Percentiles rank a stretch among this genome's conserved stretches.
phyloP scores from a whole-genome alignment of 208 protist species.

The Trypanosoma scelopori region DNA sequence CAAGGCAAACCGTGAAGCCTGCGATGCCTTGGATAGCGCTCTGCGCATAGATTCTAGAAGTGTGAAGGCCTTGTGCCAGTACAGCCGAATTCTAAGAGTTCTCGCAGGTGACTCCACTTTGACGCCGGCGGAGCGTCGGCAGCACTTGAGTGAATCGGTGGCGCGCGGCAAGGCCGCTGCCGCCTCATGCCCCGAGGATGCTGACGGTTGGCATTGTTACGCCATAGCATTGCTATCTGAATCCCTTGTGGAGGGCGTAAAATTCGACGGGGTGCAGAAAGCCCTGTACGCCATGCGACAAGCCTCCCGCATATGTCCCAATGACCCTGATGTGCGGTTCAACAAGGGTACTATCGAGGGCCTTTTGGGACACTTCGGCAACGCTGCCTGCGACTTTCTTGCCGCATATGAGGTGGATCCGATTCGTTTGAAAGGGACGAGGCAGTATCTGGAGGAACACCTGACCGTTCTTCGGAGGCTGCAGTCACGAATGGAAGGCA shows the following conservation, averaged over 20 bases:
- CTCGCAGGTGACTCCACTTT: slow-evolving; percentile 57
- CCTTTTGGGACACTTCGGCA: slow-evolving; percentile 68
- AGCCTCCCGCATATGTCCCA: slow-evolving; percentile 30
- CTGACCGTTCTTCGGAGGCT: slow-evolving; percentile 41
- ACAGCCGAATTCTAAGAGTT: slow-evolving; percentile 80
- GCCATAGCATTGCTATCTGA: slow-evolving; percentile 69
- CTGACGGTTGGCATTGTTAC: slow-evolving; percentile 72
- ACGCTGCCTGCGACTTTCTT: slow-evolving; percentile 49
- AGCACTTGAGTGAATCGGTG: slow-evolving; percentile 55
- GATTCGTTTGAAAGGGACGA: slow-evolving; percentile 51
- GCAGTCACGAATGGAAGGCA: slow-evolving; percentile 43
- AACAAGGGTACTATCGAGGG: slow-evolving; percentile 81
- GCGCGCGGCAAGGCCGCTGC: slow-evolving; percentile 60
- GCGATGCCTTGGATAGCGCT: slow-evolving; percentile 71
- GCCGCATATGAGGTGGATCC: slow-evolving; percentile 55
- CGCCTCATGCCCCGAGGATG: slow-evolving; percentile 39
- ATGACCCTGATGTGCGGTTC: slow-evolving; percentile 77
- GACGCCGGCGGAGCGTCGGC: slow-evolving; percentile 39
- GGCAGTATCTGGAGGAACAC: slow-evolving; percentile 47
- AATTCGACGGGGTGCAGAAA: slow-evolving; percentile 40
- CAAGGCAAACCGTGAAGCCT: slow-evolving; percentile 74
- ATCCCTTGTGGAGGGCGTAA: slow-evolving; percentile 51
- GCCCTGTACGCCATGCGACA: slow-evolving; percentile 67
- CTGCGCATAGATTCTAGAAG: slow-evolving; percentile 42
- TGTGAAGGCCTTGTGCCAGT: slow-evolving; percentile 70